Evolutionary conservation across 1,284 basidiomycete genomes (phyloP), one percentile per base, ranked within the genome.

Genomic region (Golubevia sp.): DNA sequence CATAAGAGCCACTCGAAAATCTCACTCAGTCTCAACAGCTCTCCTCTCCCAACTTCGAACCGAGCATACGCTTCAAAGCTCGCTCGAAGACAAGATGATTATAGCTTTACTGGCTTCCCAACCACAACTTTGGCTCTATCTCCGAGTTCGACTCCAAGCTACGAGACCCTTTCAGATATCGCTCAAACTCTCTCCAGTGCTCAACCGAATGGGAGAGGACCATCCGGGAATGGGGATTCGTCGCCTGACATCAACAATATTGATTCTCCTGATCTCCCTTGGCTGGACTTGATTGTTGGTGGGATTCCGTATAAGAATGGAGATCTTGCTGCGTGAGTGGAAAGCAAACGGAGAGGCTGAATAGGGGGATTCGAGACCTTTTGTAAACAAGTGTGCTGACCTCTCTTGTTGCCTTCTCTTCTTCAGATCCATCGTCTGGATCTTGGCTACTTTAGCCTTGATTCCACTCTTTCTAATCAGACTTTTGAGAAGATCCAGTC

Each of bases 241-340:
- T 63, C 71, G 1, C 44, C 55, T 3, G 65, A 73, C 60, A 71
- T 73, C 58, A 71, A 68, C 63, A 73, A 73, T 38, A 64, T 65
- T 23, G 62, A 73, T 55, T 62, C 62, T 8, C 72, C 72, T 51
- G 67, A 74, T 48, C 49, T 74, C 4, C 70, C 70, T 5, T 74
- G 72, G 72, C 59, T 74, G 30, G 72, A 74, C 51, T 55, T 65
- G 2, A 65, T 73, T 34, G 63, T 74, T 25, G 70, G 72, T 24
- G 67, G 51, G 0, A 66, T 74, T 1, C 70, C 72, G 2, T 74
- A 70, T 59, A 74, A 72, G 61, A 72, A 72, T 55, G 72, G 72
- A 2, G 72, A 74, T 49, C 61, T 74, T 26, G 71, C 71, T 51
- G 66, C 72, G 7, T 44, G 38, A 44, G 38, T 44, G 18, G 38